phyloP scores from a whole-genome alignment of 2,329 filamentous ascomycete species.

The Pseudogymnoascus sp. region DNA sequence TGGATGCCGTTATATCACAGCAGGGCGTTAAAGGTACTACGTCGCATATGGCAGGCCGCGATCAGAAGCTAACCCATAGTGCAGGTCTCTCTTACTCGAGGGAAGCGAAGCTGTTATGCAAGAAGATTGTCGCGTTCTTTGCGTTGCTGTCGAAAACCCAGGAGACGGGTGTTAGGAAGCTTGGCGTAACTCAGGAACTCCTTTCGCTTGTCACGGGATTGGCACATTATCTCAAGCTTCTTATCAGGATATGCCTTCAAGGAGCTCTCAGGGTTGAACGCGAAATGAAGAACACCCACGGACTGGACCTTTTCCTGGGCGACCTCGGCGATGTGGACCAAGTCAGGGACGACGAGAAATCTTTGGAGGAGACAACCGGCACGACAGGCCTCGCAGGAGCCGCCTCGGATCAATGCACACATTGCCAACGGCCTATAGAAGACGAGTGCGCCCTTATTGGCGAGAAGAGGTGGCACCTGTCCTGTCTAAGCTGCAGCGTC shows the following conservation, averaged over 20 bases:
- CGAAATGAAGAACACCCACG: constrained; percentile 64
- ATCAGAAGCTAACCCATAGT: constrained; percentile 5
- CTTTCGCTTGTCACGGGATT: constrained; percentile 93
- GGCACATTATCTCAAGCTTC: constrained; percentile 92
- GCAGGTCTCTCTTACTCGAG: constrained; percentile 80
- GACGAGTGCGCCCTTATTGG: constrained; percentile 77
- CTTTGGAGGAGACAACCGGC: constrained; percentile 55
- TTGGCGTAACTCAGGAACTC: constrained; percentile 96
- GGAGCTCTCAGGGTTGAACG: constrained; percentile 85
- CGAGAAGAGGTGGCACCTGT: constrained; percentile 73
- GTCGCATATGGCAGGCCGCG: background rate
- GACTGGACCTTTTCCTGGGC: constrained; percentile 73
- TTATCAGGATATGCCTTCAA: constrained; percentile 94
- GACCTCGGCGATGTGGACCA: constrained; percentile 77
- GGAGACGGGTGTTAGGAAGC: constrained; percentile 77
- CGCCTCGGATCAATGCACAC: constrained; percentile 74
- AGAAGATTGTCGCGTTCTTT: constrained; percentile 98
- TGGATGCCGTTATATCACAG: constrained; percentile 63
- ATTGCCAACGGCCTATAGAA: constrained; percentile 81
- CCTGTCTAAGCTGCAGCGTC: constrained; percentile 61
- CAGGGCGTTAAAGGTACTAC: constrained; percentile 65
- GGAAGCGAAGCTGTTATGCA: constrained; percentile 98
- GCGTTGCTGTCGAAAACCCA: constrained; percentile 90
- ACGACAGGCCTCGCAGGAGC: constrained; percentile 61
- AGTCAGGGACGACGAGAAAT: constrained; percentile 61